Evolutionary conservation across 2,329 filamentous ascomycete species (phyloP).

Genomic region (Colletotrichum karsti): DNA sequence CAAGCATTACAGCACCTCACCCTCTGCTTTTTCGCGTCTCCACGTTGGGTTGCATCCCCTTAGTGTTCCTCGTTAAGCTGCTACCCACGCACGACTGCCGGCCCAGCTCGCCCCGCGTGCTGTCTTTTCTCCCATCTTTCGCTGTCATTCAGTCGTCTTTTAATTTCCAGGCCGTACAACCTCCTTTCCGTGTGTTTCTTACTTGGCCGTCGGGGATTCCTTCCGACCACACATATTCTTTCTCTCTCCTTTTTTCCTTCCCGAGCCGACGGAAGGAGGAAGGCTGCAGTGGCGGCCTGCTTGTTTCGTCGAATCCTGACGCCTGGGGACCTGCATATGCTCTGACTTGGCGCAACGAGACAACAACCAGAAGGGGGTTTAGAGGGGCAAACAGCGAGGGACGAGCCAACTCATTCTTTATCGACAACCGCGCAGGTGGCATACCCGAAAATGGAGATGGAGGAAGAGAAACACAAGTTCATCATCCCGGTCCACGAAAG

Average conservation of each 20-base stretch:
- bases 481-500: conserved; percentile 24
- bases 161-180: background rate
- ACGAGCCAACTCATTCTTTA: background rate
- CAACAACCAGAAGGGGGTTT: background rate
- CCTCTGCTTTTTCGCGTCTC: background rate
- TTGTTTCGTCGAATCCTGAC: background rate
- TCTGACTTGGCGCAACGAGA: background rate
- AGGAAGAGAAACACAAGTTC: conserved; percentile 28
- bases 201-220: background rate
- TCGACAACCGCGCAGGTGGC: background rate
- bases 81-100: conserved; percentile 18
- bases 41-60: conserved; percentile 23
- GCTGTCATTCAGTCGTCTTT: background rate
- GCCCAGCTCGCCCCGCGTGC: background rate
- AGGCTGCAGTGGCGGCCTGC: conserved; percentile 12
- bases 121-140: conserved; percentile 1
- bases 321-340: conserved; percentile 8
- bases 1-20: background rate
- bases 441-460: conserved; percentile 12
- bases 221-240: too few species aligned
- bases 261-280: background rate
- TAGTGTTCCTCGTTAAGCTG: conserved; percentile 14
- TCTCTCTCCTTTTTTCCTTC: too few species aligned
- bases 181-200: background rate
- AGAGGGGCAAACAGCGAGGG: background rate